Conservation (phyloP, 495 filamentous ascomycete species). For the Glutinoglossum americanum region DNA sequence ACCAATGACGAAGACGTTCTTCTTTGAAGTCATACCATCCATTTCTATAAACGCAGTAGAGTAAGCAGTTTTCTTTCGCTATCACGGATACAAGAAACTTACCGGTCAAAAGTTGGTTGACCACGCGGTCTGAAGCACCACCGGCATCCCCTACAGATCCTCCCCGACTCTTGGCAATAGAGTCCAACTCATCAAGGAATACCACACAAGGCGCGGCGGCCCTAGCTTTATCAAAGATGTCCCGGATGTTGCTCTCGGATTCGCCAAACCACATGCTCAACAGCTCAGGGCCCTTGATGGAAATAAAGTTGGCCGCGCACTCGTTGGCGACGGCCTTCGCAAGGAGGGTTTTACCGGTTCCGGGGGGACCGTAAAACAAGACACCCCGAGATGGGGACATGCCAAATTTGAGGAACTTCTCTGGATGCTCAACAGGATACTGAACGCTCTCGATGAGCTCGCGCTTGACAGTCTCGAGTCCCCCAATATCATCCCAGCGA, state of each 20-base stretch:
- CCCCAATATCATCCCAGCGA: slow-evolving; percentile 98
- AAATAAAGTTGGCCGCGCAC: slow-evolving; percentile 98
- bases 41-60: slow-evolving; percentile 39
- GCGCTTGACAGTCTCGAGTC: slow-evolving; percentile 93
- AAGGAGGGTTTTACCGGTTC: slow-evolving; percentile 99
- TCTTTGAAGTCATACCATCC: slow-evolving; percentile 99
- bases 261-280: slow-evolving; percentile 99
- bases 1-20: slow-evolving; percentile 99
- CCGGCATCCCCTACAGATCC: slow-evolving; percentile 93
- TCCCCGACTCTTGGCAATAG: slow-evolving; percentile 97
- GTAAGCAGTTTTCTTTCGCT: slow-evolving; percentile 19
- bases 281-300: slow-evolving; percentile 92
- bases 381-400: slow-evolving; percentile 96
- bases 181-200: slow-evolving; percentile 96
- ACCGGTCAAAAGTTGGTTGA: slow-evolving; percentile 97
- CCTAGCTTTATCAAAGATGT: slow-evolving; percentile 99
- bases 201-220: slow-evolving; percentile 96
- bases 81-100: slow-evolving; percentile 20
- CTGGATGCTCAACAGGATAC: slow-evolving; percentile 96
- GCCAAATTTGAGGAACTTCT: slow-evolving; percentile 99
- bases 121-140: slow-evolving; percentile 96
- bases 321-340: slow-evolving; percentile 99
- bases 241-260: slow-evolving; percentile 97
- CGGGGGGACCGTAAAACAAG: slow-evolving; percentile 91
- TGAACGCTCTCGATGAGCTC: slow-evolving; percentile 98